Conservation (phyloP, 2,329 filamentous ascomycete genomes). For the Phaeomoniella chlamydospora region DNA sequence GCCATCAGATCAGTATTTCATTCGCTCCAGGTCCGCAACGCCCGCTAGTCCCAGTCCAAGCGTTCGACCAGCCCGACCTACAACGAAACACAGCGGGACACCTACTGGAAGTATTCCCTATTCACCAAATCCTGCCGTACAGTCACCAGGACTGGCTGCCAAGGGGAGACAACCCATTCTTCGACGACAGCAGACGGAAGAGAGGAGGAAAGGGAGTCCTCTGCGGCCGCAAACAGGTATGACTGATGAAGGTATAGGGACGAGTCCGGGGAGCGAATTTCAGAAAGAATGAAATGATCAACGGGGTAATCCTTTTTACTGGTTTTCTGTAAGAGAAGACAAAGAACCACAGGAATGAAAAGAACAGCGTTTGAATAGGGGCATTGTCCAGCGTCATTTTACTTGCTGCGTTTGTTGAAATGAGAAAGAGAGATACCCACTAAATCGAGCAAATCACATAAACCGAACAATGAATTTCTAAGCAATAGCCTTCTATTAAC, state of each 20-base stretch:
- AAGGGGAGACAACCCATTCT: slow-evolving; percentile 9
- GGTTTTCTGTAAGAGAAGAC: too few species aligned
- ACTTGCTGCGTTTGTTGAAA: too few species aligned
- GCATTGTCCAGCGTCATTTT: too few species aligned
- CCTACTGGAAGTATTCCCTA: neutral
- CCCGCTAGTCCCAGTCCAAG: slow-evolving; percentile 1
- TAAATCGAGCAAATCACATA: too few species aligned
- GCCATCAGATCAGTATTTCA: slow-evolving; percentile 10
- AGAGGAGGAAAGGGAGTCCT: slow-evolving; percentile 18
- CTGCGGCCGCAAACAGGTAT: slow-evolving; percentile 15
- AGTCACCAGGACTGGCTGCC: slow-evolving; percentile 9
- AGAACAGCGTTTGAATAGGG: too few species aligned
- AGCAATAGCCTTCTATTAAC: too few species aligned
- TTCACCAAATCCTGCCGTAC: neutral
- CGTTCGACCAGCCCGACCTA: neutral
- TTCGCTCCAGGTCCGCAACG: slow-evolving; percentile 13
- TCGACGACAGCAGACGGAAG: slow-evolving; percentile 8
- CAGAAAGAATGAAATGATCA: neutral
- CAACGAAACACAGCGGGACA: neutral
- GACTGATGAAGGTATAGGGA: slow-evolving; percentile 17
- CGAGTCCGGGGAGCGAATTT: slow-evolving; percentile 11
- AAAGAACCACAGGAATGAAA: too few species aligned
- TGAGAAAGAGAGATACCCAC: too few species aligned
- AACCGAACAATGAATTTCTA: too few species aligned
- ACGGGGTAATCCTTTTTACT: too few species aligned